Evolutionary conservation across 2,329 filamentous ascomycete species (phyloP), one percentile per base, ranked within the genome.

Genomic region (Scopulariopsis brevicaulis): DNA sequence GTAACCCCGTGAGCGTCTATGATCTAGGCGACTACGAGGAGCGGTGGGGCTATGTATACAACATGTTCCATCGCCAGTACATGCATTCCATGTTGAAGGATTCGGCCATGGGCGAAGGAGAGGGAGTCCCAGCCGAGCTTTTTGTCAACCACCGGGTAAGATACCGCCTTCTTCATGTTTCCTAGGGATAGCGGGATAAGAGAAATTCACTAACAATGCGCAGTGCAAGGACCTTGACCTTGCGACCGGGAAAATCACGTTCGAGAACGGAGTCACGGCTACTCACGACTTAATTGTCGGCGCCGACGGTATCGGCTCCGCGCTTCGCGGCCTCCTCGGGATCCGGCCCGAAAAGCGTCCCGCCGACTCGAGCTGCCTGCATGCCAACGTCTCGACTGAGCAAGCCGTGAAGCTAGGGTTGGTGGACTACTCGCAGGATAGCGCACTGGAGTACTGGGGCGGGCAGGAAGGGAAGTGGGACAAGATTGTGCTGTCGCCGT

Each of bases 401-500:
- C 76, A 85, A n/a, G 82, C 81, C 1, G 75, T 82, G 34, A 73
- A 74, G 59, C 71, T 81, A 1, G 84, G 84, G 2, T 75, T 87
- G 0, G 76, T 82, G 35, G 82, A 87, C 66, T 87, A 85, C 69
- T 82, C 82, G 0, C 65, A 76, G 37, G 68, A 87, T 69, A 73
- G 68, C 28, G 84, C 84, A 0, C 72, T 89, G 0, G 82, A 89
- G 67, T 88, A 86, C 72, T 88, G 85, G 85, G 85, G 85, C 28
- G 85, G 85, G 1, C 78, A 83, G 56, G 80, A 84, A 57, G 73
- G 71, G 58, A 82, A 81, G 64, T 82, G 74, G 75, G 81, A 87
- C 68, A 89, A 88, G 74, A 87, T 89, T 59, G 85, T 88, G 5
- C 72, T 88, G 1, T 86, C 83, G 0, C 83, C 85, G 5, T 88